Base-by-base conservation (phyloP, 129 eudicot genomes). In the Arctium lappa region DNA sequence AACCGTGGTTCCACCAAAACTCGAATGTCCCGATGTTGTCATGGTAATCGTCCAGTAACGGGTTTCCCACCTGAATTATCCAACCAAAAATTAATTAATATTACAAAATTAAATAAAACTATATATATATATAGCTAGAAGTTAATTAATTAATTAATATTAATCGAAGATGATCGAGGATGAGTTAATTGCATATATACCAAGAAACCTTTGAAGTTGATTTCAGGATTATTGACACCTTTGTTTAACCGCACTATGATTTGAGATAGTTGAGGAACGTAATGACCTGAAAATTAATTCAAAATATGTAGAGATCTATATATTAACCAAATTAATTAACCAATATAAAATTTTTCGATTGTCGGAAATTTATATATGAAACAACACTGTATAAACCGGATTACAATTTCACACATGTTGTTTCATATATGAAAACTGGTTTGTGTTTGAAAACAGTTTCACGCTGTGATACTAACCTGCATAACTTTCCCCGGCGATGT, bases 401-500 rank as follows among this genome's bases (percentile, higher is more conserved):
- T 6, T 42, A 8, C 9, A 8, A 5, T 42, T 44, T 7, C 10
- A 44, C 12, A 8, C 2, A 33, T 16, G 29, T 16, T 16, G 29
- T n/a, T 56, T 56, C 7, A 16, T 56, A 16, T 56, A n/a, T 56
- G 2, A 56, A 56, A 5, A 3, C 65, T 15, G 53, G 4, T 56
- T 56, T 16, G 27, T 56, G 39, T 37, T 22, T 22, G 27, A 22
- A 22, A 22, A 22, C 27, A 22, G 27, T 22, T 22, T 22, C 27
- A 22, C 27, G 48, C 11, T 42, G 53, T 77, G 32, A 65, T 78
- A 40, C 86, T 50, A 6, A 86, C 94, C 97, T 83, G 97, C 97
- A 40, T 92, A 92, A 84, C 97, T 90, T 82, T 92, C 97, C 13
- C 97, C 94, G 11, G 94, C 94, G 22, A 92, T 90, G 86, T 88